phyloP scores from a whole-genome alignment of 495 filamentous ascomycete genomes.

The Talaromyces adpressus region DNA sequence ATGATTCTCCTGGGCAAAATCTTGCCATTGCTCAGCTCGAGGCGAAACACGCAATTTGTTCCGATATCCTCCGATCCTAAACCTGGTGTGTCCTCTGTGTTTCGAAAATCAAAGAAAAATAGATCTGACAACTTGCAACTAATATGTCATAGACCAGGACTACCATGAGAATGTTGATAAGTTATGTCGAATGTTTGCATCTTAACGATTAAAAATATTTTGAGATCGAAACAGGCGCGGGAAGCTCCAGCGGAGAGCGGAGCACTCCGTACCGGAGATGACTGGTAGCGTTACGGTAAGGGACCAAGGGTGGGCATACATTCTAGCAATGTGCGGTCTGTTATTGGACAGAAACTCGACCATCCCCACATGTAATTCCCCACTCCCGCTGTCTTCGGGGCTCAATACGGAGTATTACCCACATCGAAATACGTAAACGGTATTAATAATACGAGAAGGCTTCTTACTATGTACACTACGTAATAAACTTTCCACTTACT shows the following conservation, averaged over 20 bases:
- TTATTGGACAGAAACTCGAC: not conserved
- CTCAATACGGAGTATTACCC: not conserved
- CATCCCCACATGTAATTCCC: not conserved
- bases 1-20: not conserved
- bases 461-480: not conserved
- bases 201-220: not conserved
- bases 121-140: no score
- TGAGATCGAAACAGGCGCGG: not conserved
- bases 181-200: no score
- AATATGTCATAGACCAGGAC: no score
- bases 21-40: not conserved
- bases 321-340: not conserved
- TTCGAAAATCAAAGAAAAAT: not conserved
- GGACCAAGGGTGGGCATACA: not conserved
- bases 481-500: not conserved
- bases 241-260: slow-evolving; percentile 3
- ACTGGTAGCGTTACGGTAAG: slow-evolving; percentile 1
- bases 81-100: not conserved
- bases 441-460: not conserved
- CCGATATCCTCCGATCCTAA: not conserved
- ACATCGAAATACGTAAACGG: not conserved
- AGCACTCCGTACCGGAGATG: not conserved
- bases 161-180: no score
- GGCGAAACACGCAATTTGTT: not conserved
- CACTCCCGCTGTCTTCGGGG: not conserved